A percentile compares a stretch with the other conserved stretches of the same genome.
Evolutionary conservation across 495 filamentous ascomycete genomes (phyloP).

Genomic region (Hamigera avellanea): DNA sequence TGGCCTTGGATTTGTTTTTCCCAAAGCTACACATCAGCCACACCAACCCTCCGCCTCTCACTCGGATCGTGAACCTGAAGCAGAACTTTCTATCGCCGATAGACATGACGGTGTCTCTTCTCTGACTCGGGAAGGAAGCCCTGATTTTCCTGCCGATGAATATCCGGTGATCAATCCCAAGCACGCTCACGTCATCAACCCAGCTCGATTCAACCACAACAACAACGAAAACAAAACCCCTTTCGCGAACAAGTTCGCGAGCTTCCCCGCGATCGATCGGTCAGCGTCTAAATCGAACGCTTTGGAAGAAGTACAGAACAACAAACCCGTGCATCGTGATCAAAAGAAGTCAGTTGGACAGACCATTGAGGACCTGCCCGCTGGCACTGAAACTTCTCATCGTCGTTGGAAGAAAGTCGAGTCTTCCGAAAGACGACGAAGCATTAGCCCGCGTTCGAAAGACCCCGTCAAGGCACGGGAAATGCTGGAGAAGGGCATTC

Average conservation of each 20-base stretch:
- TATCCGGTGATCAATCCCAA: not conserved
- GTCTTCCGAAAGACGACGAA: conserved; percentile 10
- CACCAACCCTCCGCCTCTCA: too few species aligned
- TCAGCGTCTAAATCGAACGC: conserved; percentile 15
- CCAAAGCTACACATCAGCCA: too few species aligned
- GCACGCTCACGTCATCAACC: not conserved
- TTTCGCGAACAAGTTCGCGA: conserved; percentile 5
- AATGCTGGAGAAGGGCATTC: conserved; percentile 66
- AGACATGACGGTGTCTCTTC: too few species aligned
- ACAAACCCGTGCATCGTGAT: conserved; percentile 15
- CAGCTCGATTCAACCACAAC: too few species aligned
- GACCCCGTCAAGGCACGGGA: conserved; percentile 37
- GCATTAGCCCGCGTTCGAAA: conserved; percentile 28
- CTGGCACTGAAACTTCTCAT: conserved; percentile 5
- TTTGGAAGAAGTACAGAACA: conserved; percentile 16
- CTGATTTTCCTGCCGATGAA: too few species aligned
- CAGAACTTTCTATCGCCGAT: too few species aligned
- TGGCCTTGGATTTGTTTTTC: too few species aligned
- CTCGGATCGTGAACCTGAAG: too few species aligned
- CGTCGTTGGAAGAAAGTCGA: conserved; percentile 17
- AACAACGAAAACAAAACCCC: conserved; percentile 20
- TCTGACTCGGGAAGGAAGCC: too few species aligned
- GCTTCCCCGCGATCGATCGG: conserved; percentile 9
- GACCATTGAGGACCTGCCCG: not conserved
- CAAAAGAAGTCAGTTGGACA: not conserved